Conservation (phyloP, 2,329 filamentous ascomycete species). For the Proliferodiscus dingleyae region DNA sequence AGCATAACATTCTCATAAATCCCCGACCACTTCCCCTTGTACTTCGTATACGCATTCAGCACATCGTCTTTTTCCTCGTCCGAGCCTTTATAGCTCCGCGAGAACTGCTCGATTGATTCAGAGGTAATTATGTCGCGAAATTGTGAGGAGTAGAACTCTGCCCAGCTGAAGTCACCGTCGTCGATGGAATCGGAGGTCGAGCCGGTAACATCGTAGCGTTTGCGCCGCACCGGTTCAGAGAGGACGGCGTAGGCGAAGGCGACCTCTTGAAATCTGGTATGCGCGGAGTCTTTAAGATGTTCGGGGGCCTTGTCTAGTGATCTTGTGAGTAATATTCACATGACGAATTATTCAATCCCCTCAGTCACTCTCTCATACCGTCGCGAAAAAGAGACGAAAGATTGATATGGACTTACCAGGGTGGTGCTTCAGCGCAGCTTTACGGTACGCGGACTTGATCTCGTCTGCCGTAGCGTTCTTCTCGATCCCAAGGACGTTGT, state of each 20-base stretch:
- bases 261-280: constrained; percentile 80
- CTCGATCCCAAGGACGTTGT: constrained; percentile 70
- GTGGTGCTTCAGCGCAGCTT: constrained; percentile 81
- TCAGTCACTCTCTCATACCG: not conserved
- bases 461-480: constrained; percentile 69
- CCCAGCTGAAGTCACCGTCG: constrained; percentile 85
- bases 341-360: not conserved
- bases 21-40: constrained; percentile 68
- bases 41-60: constrained; percentile 67
- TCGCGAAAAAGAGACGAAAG: not conserved
- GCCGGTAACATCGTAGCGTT: constrained; percentile 84
- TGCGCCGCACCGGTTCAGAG: constrained; percentile 73
- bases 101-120: constrained; percentile 71
- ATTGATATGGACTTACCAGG: constrained; percentile 52
- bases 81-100: constrained; percentile 74
- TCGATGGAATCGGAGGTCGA: constrained; percentile 79
- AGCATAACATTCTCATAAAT: constrained; percentile 85
- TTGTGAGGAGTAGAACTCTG: constrained; percentile 80
- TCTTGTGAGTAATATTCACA: constrained; percentile 7
- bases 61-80: constrained; percentile 80
- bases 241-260: constrained; percentile 93
- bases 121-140: constrained; percentile 71
- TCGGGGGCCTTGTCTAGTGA: constrained; percentile 69
- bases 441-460: constrained; percentile 88
- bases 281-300: constrained; percentile 65